phyloP scores from a whole-genome alignment of 2,329 filamentous ascomycete genomes.

The Rosellinia necatrix region DNA sequence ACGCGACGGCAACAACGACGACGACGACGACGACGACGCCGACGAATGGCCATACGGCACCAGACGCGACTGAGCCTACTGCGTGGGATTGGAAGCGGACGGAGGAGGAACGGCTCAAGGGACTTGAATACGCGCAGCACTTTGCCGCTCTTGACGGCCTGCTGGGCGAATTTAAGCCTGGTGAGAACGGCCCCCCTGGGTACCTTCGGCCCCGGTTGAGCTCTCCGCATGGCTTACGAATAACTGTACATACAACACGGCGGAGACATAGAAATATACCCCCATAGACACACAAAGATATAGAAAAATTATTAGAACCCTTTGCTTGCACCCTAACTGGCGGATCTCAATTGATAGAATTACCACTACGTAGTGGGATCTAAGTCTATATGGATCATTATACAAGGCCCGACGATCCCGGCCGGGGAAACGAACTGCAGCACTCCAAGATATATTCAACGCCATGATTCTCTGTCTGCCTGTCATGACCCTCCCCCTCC shows the following conservation, averaged over 20 bases:
- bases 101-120: constrained; percentile 59
- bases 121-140: constrained; percentile 58
- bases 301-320: too few relatives aligned
- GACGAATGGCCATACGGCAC: constrained; percentile 44
- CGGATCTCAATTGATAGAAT: constrained; percentile 8
- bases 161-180: constrained; percentile 58
- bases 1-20: too few relatives aligned
- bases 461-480: too few relatives aligned
- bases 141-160: constrained; percentile 62
- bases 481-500: background rate
- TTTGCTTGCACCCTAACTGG: background rate
- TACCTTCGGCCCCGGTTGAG: constrained; percentile 50
- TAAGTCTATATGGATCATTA: background rate
- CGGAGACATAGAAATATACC: constrained; percentile 17
- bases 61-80: constrained; percentile 42
- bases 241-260: constrained; percentile 11
- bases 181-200: constrained; percentile 57
- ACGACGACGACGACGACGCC: constrained; percentile 24
- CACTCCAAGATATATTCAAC: background rate
- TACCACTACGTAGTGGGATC: background rate
- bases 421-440: background rate
- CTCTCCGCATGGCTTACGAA: background rate
- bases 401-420: background rate
- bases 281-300: constrained; percentile 6
- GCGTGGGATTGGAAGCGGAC: constrained; percentile 64